Evolutionary conservation across 2,329 filamentous ascomycete genomes (phyloP).

Genomic region (Colletotrichum tabaci): DNA sequence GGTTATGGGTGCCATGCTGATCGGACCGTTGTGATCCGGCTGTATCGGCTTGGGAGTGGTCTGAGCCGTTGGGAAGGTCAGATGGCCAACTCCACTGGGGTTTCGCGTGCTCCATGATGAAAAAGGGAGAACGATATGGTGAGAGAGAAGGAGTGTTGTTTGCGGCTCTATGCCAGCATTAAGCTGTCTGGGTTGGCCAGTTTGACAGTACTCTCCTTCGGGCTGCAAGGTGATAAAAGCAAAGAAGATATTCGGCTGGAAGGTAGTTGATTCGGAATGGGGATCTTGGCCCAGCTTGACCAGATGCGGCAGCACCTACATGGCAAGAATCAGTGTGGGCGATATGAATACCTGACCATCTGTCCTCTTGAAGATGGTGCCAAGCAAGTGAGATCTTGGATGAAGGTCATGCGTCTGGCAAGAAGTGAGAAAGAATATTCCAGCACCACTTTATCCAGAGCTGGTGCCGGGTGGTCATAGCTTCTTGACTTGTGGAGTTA

Average conservation of each 20-base stretch:
- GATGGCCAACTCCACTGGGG: constrained; percentile 38
- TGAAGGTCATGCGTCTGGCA: constrained; percentile 1
- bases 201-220: background rate
- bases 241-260: background rate
- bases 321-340: constrained; percentile 21
- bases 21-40: constrained; percentile 4
- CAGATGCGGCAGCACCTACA: constrained; percentile 35
- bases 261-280: constrained; percentile 7
- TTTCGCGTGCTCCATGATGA: constrained; percentile 26
- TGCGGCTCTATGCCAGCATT: background rate
- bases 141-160: too few species aligned
- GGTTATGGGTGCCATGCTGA: constrained; percentile 9
- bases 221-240: background rate
- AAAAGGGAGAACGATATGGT: background rate
- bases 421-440: constrained; percentile 36
- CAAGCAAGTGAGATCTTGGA: constrained; percentile 12
- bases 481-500: constrained; percentile 12
- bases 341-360: constrained; percentile 17
- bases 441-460: constrained; percentile 40
- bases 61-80: constrained; percentile 14
- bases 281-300: constrained; percentile 21
- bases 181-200: constrained; percentile 1
- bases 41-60: constrained; percentile 16
- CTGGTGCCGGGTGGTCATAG: constrained; percentile 36
- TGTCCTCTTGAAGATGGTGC: constrained; percentile 31